phyloP scores from a whole-genome alignment of 306 rosid species.

The Prosopis cineraria region DNA sequence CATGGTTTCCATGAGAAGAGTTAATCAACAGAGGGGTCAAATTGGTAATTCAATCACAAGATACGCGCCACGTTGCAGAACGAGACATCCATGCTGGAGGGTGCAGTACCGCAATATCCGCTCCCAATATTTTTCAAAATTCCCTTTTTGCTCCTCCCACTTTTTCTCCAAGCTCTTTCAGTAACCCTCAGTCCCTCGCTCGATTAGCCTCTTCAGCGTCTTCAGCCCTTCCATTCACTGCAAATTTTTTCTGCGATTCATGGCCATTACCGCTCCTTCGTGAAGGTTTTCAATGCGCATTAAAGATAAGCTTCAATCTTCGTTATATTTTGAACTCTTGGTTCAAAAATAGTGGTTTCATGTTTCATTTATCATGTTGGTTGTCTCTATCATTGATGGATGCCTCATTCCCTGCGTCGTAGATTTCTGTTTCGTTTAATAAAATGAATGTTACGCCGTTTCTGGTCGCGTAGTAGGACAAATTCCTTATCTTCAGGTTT shows the following conservation, averaged over 20 bases:
- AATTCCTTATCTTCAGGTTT: conserved; percentile 15
- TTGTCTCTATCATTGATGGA: conserved; percentile 29
- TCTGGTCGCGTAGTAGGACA: neutral
- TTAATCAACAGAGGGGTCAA: neutral
- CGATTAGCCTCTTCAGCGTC: too few relatives aligned
- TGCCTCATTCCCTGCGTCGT: conserved; percentile 17
- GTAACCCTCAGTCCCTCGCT: neutral
- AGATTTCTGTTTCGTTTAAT: neutral
- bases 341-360: neutral
- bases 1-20: too few relatives aligned
- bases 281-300: neutral
- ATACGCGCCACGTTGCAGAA: conserved; percentile 33
- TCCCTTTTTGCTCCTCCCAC: conserved; percentile 35
- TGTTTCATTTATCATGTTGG: too few relatives aligned
- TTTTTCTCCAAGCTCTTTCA: conserved; percentile 8
- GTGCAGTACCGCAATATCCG: conserved; percentile 41
- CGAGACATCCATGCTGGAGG: neutral
- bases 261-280: neutral
- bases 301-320: neutral
- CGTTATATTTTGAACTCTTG: neutral
- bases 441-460: neutral
- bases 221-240: too few relatives aligned
- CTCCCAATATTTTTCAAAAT: neutral
- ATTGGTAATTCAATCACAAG: neutral
- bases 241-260: neutral